These are phyloP conservation scores for Phialophora chinensis DNA, from an alignment of 2,329 filamentous ascomycete species.

Conservation along the genomic window DNA sequence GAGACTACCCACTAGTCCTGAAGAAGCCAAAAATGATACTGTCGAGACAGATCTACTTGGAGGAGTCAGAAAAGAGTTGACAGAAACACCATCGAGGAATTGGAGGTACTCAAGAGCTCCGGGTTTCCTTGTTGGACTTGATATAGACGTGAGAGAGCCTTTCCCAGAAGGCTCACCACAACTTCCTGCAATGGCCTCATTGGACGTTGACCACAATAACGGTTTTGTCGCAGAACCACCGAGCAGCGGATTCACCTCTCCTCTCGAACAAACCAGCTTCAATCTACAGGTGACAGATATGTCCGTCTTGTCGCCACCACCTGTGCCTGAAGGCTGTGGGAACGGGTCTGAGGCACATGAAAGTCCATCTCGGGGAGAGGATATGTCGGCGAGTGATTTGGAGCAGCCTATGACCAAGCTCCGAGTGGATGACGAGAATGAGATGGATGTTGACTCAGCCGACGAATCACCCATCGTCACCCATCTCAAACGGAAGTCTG, in stretches of 20 bases:
- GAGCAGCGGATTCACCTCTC: conserved; percentile 40
- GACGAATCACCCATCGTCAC: conserved; percentile 35
- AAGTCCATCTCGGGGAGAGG: not conserved
- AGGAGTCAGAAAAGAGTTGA: not conserved
- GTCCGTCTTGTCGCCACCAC: not conserved
- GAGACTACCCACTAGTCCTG: conserved; percentile 31
- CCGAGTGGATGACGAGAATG: conserved; percentile 27
- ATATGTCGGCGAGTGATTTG: conserved; percentile 27
- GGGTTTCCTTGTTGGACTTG: conserved; percentile 30
- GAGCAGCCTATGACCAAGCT: conserved; percentile 35
- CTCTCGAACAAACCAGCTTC: conserved; percentile 17
- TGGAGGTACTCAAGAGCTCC: conserved; percentile 41
- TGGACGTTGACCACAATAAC: conserved; percentile 16
- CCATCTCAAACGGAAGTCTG: conserved; percentile 30
- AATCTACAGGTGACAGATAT: conserved; percentile 3
- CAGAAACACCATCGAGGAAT: conserved; percentile 21
- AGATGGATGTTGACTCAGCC: conserved; percentile 23
- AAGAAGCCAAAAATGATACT: not conserved
- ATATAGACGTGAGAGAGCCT: conserved; percentile 40
- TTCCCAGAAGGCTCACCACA: conserved; percentile 37
- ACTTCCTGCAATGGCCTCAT: conserved; percentile 29
- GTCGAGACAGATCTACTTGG: not conserved
- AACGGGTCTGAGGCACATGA: not conserved
- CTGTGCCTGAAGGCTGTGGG: not conserved
- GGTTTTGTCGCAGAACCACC: conserved; percentile 31